These are phyloP conservation scores for Arabidopsis hybrid DNA, from an alignment of 441 rosid species.

Conservation along the genomic window DNA sequence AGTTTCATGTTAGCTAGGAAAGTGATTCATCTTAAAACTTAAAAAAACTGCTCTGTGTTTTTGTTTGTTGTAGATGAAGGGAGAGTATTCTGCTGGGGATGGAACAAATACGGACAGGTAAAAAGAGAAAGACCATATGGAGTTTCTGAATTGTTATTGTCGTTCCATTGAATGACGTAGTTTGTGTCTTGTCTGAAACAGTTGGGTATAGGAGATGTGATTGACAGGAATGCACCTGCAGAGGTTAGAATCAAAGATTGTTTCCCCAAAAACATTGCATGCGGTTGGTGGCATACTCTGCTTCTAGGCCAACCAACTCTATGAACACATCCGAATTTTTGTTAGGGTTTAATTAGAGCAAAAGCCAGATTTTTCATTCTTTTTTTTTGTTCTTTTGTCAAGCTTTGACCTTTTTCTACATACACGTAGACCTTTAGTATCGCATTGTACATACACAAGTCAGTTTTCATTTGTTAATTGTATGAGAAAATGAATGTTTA, in stretches of 20 bases:
- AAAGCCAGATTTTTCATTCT: neutral
- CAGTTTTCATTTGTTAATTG: no score
- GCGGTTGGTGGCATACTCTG: slow-evolving; percentile 99
- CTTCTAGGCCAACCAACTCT: slow-evolving; percentile 68
- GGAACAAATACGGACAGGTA: slow-evolving; percentile 99
- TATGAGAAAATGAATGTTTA: no score
- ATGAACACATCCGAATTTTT: slow-evolving; percentile 50
- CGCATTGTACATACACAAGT: no score
- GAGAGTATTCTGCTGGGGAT: slow-evolving; percentile 92
- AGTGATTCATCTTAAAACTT: no score
- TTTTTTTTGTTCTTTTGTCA: no score
- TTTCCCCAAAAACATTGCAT: slow-evolving; percentile 68
- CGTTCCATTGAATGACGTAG: slow-evolving; percentile 12
- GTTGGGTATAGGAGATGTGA: slow-evolving; percentile 96
- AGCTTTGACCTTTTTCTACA: no score
- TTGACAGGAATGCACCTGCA: slow-evolving; percentile 83
- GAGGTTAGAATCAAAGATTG: slow-evolving; percentile 70
- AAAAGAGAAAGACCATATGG: slow-evolving; percentile 5
- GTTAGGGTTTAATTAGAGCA: slow-evolving; percentile 38
- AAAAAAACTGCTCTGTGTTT: no score
- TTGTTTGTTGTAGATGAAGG: slow-evolving; percentile 56
- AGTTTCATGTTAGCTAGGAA: no score
- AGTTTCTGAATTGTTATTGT: slow-evolving; percentile 9
- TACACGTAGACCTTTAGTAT: no score
- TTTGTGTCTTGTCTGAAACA: slow-evolving; percentile 50